Base-by-base conservation (phyloP, 257 asterid genomes). In the Salvia splendens region DNA sequence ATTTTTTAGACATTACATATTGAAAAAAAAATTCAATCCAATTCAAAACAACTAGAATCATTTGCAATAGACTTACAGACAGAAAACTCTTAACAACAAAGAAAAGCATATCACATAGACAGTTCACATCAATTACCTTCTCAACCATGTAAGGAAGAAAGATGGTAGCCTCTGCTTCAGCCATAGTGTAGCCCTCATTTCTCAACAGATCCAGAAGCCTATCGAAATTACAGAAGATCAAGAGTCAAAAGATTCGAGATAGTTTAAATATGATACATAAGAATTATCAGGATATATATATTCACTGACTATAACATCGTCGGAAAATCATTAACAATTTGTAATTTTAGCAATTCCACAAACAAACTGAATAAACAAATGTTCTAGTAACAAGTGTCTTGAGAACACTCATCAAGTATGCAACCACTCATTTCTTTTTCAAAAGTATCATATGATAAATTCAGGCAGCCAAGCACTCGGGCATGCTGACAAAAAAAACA, bases 131-230 rank as follows among this genome's bases (percentile, higher is more conserved):
- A 58, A 10, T 58, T 77, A 94, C 98, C 99, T 91, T 94, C 81
- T 94, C 99, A 67, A 86, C 75, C 78, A 94, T 78, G 86, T 98
- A 91, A 68, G 99, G 98, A 74, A 94, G 84, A 79, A 94, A 83
- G 77, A 89, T 81, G 60, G 98, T 83, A 42, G 99, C 96, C 88
- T 94, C 98, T 58, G 98, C 95, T 84, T 94, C 96, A 49, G 95
- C 87, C 86, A 91, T 75, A 33, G 81, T 65, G 82, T 89, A 94
- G 51, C 92, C 91, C 77, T 94, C 99, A 67, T 83, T 89, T 77
- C 81, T 88, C 89, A 94, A 82, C 80, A 79, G 76, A 67, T 89
- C 95, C 41, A 94, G 76, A 77, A 94, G 96, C 71, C 89, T 67
- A 36, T 56, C 62, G 71, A 67, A 51, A 67, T 70, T 64, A 47